phyloP scores from a whole-genome alignment of 2,329 filamentous ascomycete genomes.

The Talaromyces sp. region DNA sequence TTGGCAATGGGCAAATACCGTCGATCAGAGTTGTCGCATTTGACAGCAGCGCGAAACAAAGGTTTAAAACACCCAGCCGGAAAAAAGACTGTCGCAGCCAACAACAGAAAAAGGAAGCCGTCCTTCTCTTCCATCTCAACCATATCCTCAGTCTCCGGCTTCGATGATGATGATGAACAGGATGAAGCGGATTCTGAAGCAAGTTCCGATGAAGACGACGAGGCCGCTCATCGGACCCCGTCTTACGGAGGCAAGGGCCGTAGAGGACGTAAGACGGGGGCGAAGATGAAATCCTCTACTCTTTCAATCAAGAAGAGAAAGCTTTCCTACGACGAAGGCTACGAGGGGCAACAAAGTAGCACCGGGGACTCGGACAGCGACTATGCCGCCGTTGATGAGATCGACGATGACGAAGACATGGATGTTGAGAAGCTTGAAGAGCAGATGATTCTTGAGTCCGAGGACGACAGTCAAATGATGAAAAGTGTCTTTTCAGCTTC shows the following conservation, averaged over 20 bases:
- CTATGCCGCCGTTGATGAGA: conserved; percentile 72
- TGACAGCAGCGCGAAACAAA: conserved; percentile 20
- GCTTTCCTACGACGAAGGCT: conserved; percentile 31
- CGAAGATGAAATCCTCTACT: conserved; percentile 23
- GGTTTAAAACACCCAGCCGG: conserved; percentile 20
- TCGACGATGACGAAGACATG: conserved; percentile 74
- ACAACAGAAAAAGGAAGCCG: conserved; percentile 32
- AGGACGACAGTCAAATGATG: conserved; percentile 28
- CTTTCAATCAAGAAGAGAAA: conserved; percentile 29
- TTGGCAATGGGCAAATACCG: conserved; percentile 24
- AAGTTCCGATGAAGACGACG: conserved; percentile 41
- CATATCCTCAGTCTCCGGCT: conserved; percentile 34
- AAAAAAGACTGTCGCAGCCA: conserved; percentile 24
- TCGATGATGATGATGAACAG: conserved; percentile 32
- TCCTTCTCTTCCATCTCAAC: conserved; percentile 34
- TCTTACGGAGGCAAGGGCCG: conserved; percentile 35
- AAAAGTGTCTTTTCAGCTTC: conserved; percentile 22
- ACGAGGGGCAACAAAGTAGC: conserved; percentile 27
- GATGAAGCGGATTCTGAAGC: conserved; percentile 36
- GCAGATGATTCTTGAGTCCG: conserved; percentile 58
- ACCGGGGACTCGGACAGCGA: conserved; percentile 47
- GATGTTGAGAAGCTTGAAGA: conserved; percentile 75
- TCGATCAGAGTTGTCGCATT: conserved; percentile 21
- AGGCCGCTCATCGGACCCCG: conserved; percentile 39
- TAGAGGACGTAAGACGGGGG: conserved; percentile 38